Base-by-base conservation (phyloP, 805 yeast genomes). In the Teunomyces kruisii region DNA sequence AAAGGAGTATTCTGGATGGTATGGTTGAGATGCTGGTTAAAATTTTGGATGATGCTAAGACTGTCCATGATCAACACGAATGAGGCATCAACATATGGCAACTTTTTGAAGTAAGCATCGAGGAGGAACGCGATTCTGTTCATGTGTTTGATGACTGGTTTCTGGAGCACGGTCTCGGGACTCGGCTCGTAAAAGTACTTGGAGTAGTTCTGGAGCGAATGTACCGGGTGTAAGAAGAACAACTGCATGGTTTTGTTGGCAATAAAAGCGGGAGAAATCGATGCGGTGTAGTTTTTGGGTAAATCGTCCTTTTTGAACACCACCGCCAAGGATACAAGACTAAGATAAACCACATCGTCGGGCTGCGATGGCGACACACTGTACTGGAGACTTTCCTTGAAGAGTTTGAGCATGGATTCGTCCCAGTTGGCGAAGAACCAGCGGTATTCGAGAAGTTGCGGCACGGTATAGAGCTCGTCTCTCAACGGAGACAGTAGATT, bases 61-160 rank as follows among this genome's bases (percentile, higher is more conserved):
- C 54, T 44, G 5, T 53, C 54, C 31, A 48, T 14, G 5, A 64
- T 52, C n/a, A 63, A 40, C 0, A 56, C 55, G 30, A 48, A 54
- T 5, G 60, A 51, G 4, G 30, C 45, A 2, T 41, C 45, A 9
- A 44, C 40, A 22, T 53, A 40, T 7, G 46, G 42, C 32, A 61
- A 50, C 3, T 44, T 39, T n/a, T 49, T 44, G 24, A 68, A 55
- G 43, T 64, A 66, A 9, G 60, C 61, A 44, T 75, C 78, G 31
- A 76, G 51, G 2, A 82, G 52, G 38, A 71, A 68, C 0, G 85
- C 72, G 15, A 82, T 49, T 38, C 74, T 65, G 55, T 72, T 80
- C 36, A 81, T 52, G 50, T 79, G 79, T 45, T 72, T 76, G 24
- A 76, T 47, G 1, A 72, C 72, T 0, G 85, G 84, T 26, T 56